Conservation (phyloP, 2,329 filamentous ascomycete species). For the Monosporascus cannonballus region DNA sequence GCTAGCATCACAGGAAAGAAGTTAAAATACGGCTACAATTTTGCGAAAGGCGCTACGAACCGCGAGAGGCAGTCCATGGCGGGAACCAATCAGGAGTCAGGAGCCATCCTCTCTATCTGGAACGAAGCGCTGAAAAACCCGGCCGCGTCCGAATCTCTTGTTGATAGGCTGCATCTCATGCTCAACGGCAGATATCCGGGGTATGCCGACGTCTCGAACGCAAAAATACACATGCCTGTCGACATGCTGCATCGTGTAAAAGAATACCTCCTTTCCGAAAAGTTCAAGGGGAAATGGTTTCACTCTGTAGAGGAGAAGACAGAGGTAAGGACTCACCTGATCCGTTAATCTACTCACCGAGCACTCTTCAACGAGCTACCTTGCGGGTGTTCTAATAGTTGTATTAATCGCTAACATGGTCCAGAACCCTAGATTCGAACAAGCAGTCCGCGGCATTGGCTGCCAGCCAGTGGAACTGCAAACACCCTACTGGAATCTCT, state of each 20-base stretch:
- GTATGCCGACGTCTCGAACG: conserved; percentile 16
- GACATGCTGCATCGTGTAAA: conserved; percentile 3
- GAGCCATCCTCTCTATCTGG: conserved; percentile 17
- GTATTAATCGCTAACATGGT: no score
- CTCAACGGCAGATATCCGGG: conserved; percentile 9
- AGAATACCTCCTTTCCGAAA: conserved; percentile 7
- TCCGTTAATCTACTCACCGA: no score
- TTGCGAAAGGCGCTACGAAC: conserved; percentile 15
- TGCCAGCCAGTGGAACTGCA: conserved; percentile 10
- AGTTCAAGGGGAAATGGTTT: conserved; percentile 14
- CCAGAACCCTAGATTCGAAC: conserved; percentile 10
- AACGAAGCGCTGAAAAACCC: conserved; percentile 2
- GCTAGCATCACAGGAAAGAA: conserved; percentile 16
- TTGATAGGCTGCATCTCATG: conserved; percentile 10
- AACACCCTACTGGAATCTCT: conserved; percentile 15
- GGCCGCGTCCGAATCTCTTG: conserved; percentile 3
- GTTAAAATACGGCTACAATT: conserved; percentile 19
- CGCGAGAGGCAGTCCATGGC: conserved; percentile 16
- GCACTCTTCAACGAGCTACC: no score
- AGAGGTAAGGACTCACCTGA: conserved; percentile 9
- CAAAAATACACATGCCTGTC: conserved; percentile 3
- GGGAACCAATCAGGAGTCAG: conserved; percentile 8
- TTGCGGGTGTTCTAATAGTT: no score
- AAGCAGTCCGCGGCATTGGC: conserved; percentile 12
- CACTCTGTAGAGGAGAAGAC: conserved; percentile 9